Evolutionary conservation across 202 grass and related monocot genomes (phyloP).

Genomic region (Musa balbisiana): DNA sequence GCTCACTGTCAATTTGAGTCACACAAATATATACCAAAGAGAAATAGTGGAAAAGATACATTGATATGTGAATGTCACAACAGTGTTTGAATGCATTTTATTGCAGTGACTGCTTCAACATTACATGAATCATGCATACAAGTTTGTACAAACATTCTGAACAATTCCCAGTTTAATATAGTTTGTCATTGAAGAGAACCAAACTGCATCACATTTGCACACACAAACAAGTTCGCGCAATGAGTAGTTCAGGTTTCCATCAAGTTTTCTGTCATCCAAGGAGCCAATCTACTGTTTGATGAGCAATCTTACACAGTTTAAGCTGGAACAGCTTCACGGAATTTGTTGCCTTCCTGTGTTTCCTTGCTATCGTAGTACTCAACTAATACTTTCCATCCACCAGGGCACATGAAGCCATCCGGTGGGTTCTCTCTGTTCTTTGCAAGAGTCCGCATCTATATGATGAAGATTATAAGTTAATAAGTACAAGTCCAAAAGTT

Average conservation of each 20-base stretch:
- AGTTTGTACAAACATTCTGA: background rate
- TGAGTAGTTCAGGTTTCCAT: background rate
- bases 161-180: background rate
- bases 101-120: too few species aligned
- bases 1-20: too few species aligned
- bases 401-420: conserved; percentile 95
- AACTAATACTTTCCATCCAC: conserved; percentile 87
- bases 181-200: background rate
- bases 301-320: conserved; percentile 21
- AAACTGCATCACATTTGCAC: background rate
- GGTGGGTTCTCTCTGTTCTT: conserved; percentile 74
- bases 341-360: conserved; percentile 41
- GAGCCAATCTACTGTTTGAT: background rate
- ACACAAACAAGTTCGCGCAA: background rate
- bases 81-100: background rate
- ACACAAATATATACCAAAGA: too few species aligned
- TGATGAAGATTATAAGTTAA: background rate
- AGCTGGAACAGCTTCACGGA: conserved; percentile 59
- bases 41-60: background rate
- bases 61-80: background rate
- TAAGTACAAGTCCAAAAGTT: conserved; percentile 22
- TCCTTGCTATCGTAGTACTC: conserved; percentile 80
- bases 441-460: conserved; percentile 83
- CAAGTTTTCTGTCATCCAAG: background rate
- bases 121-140: background rate